Conservation (phyloP, 495 filamentous ascomycete species). For the Penicillium ochrochloron region DNA sequence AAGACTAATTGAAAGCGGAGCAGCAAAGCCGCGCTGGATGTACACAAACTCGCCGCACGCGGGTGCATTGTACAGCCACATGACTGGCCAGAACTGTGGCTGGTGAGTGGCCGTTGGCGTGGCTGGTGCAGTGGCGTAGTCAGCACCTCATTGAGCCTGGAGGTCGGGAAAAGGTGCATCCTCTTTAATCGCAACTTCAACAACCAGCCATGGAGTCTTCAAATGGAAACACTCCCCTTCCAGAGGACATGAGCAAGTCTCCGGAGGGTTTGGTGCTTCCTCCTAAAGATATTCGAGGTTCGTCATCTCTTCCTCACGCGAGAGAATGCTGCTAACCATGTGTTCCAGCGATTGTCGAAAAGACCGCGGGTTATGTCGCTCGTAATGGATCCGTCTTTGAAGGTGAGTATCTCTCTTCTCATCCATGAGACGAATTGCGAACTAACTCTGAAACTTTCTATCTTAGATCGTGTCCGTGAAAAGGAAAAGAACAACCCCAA, state of each 20-base stretch:
- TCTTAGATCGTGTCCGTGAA: slow-evolving; percentile 75
- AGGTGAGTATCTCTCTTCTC: slow-evolving; percentile 46
- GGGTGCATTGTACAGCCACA: slow-evolving; percentile 4
- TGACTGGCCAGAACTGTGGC: slow-evolving; percentile 2
- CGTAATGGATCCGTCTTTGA: slow-evolving; percentile 83
- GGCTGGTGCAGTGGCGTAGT: background rate
- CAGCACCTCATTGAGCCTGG: background rate
- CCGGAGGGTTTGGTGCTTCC: slow-evolving; percentile 85
- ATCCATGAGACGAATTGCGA: background rate
- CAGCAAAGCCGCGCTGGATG: background rate
- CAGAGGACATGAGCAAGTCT: slow-evolving; percentile 68
- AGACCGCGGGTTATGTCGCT: slow-evolving; percentile 93
- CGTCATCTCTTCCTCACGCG: slow-evolving; percentile 8
- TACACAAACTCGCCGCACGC: slow-evolving; percentile 7
- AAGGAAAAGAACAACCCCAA: slow-evolving; percentile 86
- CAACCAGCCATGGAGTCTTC: slow-evolving; percentile 53
- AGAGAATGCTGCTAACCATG: slow-evolving; percentile 35
- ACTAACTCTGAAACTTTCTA: slow-evolving; percentile 18
- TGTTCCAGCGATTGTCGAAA: slow-evolving; percentile 74
- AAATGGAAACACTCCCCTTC: slow-evolving; percentile 58
- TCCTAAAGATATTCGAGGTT: slow-evolving; percentile 76
- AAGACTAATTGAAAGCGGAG: slow-evolving; percentile 7
- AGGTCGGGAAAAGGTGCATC: slow-evolving; percentile 11
- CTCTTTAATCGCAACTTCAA: slow-evolving; percentile 14
- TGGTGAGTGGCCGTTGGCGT: slow-evolving; percentile 9